phyloP scores from a whole-genome alignment of 352 stramenopile species.

The Pseudoperonospora humuli region DNA sequence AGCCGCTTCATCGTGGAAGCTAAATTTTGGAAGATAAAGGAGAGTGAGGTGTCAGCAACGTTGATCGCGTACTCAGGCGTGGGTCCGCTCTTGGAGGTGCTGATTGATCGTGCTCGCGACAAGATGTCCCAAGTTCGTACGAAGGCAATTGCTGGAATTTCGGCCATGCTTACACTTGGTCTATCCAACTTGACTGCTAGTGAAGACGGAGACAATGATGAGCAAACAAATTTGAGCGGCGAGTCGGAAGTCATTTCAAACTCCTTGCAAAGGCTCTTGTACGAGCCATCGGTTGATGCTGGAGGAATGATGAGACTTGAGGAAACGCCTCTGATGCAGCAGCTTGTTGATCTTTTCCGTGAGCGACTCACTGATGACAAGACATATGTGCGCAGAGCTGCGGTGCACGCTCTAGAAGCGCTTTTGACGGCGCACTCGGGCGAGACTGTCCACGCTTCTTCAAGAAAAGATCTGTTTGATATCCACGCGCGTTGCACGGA shows the following conservation, averaged over 20 bases:
- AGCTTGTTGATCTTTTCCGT: constrained; percentile 64
- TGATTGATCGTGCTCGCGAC: constrained; percentile 68
- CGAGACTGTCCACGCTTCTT: constrained; percentile 35
- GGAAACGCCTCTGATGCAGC: constrained; percentile 60
- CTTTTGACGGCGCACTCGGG: constrained; percentile 50
- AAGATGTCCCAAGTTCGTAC: constrained; percentile 74
- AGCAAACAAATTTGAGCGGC: constrained; percentile 15
- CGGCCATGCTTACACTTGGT: constrained; percentile 44
- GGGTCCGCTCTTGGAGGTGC: constrained; percentile 49
- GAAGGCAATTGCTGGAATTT: constrained; percentile 75
- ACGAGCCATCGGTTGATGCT: constrained; percentile 20
- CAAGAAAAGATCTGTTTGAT: constrained; percentile 60
- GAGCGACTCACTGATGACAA: constrained; percentile 74
- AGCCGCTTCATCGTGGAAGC: constrained; percentile 58
- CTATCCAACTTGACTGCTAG: constrained; percentile 29
- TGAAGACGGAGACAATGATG: constrained; percentile 18
- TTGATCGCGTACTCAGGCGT: constrained; percentile 43
- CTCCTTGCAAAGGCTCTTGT: constrained; percentile 49
- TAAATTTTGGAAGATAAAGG: constrained; percentile 43
- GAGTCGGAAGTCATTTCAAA: constrained; percentile 32
- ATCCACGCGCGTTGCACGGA: constrained; percentile 74
- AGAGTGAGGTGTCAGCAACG: constrained; percentile 25
- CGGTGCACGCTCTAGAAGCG: constrained; percentile 69
- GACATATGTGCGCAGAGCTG: constrained; percentile 71
- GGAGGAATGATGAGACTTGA: constrained; percentile 27